These are phyloP conservation scores for Aspergillus sp. DNA, from an alignment of 2,329 filamentous ascomycete genomes.

Conservation along the genomic window DNA sequence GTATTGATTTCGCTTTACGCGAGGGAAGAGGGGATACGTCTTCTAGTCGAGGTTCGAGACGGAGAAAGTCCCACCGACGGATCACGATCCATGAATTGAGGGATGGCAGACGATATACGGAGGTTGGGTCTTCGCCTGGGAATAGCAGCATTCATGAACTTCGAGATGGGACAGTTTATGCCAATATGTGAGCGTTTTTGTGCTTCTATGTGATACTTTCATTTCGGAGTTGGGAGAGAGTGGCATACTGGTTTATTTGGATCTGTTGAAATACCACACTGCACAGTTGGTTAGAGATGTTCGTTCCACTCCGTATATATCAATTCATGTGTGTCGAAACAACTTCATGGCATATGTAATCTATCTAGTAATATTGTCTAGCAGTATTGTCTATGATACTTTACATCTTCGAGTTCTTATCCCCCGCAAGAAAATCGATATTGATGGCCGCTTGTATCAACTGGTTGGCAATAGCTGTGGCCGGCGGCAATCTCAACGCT, in stretches of 20 bases:
- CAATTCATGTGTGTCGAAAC: background rate
- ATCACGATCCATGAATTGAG: slow-evolving; percentile 45
- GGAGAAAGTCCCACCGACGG: slow-evolving; percentile 32
- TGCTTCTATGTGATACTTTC: background rate
- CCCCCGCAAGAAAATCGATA: slow-evolving; percentile 63
- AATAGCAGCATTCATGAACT: slow-evolving; percentile 44
- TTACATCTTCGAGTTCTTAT: slow-evolving; percentile 53
- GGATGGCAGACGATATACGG: slow-evolving; percentile 43
- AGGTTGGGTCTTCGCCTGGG: slow-evolving; percentile 39
- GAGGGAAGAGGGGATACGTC: slow-evolving; percentile 19
- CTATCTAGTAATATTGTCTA: slow-evolving; percentile 1
- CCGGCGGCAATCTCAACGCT: slow-evolving; percentile 74
- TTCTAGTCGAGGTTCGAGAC: slow-evolving; percentile 28
- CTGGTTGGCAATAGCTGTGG: slow-evolving; percentile 89
- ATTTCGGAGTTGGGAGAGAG: background rate
- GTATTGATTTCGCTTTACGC: slow-evolving; percentile 27
- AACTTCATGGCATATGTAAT: background rate
- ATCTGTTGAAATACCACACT: background rate
- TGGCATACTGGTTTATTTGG: background rate
- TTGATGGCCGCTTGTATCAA: slow-evolving; percentile 76
- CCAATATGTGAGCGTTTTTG: slow-evolving; percentile 31
- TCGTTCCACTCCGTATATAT: background rate
- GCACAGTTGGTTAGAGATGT: background rate
- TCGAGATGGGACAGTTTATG: slow-evolving; percentile 45
- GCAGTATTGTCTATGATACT: slow-evolving; percentile 1